phyloP scores from a whole-genome alignment of 352 stramenopile genomes.

The Globisporangium polare region DNA sequence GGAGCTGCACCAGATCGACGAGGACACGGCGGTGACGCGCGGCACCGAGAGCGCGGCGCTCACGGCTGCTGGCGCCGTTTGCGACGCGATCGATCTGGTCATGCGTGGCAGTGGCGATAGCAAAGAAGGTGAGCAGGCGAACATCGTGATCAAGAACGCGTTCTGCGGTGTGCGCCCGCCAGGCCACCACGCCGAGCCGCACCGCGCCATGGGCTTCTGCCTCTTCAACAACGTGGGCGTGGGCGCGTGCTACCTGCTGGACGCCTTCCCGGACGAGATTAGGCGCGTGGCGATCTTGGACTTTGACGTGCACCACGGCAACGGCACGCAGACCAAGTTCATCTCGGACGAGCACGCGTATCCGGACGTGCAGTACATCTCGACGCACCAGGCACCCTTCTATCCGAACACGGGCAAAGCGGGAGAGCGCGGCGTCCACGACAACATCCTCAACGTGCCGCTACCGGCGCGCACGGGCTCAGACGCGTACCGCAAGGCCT shows the following conservation, averaged over 20 bases:
- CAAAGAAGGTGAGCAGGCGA: too few relatives aligned
- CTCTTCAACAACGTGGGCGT: constrained; percentile 87
- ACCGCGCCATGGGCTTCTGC: constrained; percentile 76
- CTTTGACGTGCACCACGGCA: constrained; percentile 91
- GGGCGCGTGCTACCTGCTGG: constrained; percentile 52
- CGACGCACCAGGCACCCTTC: constrained; percentile 51
- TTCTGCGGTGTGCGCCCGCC: constrained; percentile 72
- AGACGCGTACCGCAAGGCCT: constrained; percentile 65
- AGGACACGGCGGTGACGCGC: constrained; percentile 30
- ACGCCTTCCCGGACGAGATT: constrained; percentile 36
- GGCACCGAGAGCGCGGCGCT: constrained; percentile 30
- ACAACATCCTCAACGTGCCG: constrained; percentile 64
- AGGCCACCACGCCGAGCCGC: constrained; percentile 79
- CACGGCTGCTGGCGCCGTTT: constrained; percentile 27
- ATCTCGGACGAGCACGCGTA: constrained; percentile 33
- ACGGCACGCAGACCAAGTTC: constrained; percentile 84
- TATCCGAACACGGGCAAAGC: constrained; percentile 63
- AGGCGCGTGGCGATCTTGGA: constrained; percentile 72
- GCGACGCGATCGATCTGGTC: constrained; percentile 38
- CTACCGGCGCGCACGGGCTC: constrained; percentile 39
- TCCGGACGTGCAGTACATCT: constrained; percentile 39
- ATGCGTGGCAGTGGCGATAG: constrained; percentile 14
- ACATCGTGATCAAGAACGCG: constrained; percentile 22
- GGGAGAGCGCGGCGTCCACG: constrained; percentile 42
- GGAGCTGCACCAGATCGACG: constrained; percentile 24